Evolutionary conservation across 2,329 filamentous ascomycete species (phyloP).

Genomic region (Leptosphaerulina australis): DNA sequence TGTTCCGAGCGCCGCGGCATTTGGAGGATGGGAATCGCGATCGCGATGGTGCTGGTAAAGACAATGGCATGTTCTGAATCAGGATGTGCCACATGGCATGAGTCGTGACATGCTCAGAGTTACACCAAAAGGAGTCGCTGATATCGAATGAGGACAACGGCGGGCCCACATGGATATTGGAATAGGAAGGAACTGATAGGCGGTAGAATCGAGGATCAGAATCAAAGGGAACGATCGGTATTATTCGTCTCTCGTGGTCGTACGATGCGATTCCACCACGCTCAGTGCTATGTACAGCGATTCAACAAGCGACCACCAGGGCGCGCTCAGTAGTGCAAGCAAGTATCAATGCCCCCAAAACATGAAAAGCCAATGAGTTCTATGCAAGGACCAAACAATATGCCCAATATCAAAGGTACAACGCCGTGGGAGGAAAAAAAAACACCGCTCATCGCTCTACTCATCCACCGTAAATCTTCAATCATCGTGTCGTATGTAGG

Average conservation of each 20-base stretch:
- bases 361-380: neutral
- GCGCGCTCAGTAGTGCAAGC: slow-evolving; percentile 10
- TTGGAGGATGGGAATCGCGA: slow-evolving; percentile 7
- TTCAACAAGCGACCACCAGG: slow-evolving; percentile 23
- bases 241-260: slow-evolving; percentile 7
- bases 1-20: slow-evolving; percentile 1
- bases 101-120: neutral
- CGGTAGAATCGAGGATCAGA: neutral
- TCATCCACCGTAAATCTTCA: slow-evolving; percentile 20
- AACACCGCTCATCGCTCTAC: slow-evolving; percentile 11
- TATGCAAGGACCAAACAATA: slow-evolving; percentile 10
- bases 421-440: too few species aligned
- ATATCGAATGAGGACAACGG: neutral
- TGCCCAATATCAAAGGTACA: neutral
- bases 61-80: slow-evolving; percentile 4
- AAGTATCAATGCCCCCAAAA: slow-evolving; percentile 5
- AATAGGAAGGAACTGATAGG: neutral
- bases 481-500: slow-evolving; percentile 17
- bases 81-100: neutral
- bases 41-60: neutral
- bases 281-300: slow-evolving; percentile 20
- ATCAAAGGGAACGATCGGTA: slow-evolving; percentile 6
- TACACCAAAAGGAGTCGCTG: neutral
- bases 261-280: slow-evolving; percentile 2
- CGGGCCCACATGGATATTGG: slow-evolving; percentile 2